Evolutionary conservation across 169 alveolate genomes (phyloP), one percentile per base, ranked within the genome.

Genomic region (Cryptosporidium viatorum): DNA sequence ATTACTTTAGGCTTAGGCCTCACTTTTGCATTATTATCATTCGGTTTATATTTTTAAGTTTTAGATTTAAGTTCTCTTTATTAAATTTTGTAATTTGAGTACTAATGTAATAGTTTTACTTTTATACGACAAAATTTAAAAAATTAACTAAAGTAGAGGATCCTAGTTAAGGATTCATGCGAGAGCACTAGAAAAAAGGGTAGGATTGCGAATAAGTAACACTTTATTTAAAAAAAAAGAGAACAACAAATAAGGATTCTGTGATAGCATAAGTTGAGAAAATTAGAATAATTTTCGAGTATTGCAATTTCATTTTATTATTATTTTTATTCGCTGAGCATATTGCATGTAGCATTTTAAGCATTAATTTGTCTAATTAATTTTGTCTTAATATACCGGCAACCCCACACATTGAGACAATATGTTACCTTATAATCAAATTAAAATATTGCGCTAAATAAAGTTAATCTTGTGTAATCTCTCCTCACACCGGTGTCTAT

Each of bases 1-100:
- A 65, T 80, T 23, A 37, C 75, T 31, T 48, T 80, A 35, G 89
- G 89, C 52, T 10, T 80, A 45, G 75, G 89, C 8, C 60, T 80
- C 50, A 80, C 89, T 7, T 80, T 80, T 62, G 52, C 52, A 35
- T 26, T 80, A 33, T 41, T 80, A 62, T 80, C 89, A 29, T 80
- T 80, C n/a, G 89, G 89, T 33, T 37, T 80, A 16, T 80, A 80
- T 50, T 80, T 80, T 50, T 80, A 67, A 41, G 51, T 21, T 10
- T 67, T 16, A 14, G 23, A 26, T 65, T 65, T 65, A 16, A 14
- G 23, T n/a, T 65, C 9, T 33, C 6, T 10, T 6, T n/a, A 23
- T 16, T 67, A 67, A 67, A 26, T 37, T 14, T n/a, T 60, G 18
- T 48, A 48, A 14, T 7, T 55, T 12, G 6, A 23, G 37, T 21